Evolutionary conservation across 73 alveolate genomes (phyloP).

Genomic region (Stentor coeruleus): DNA sequence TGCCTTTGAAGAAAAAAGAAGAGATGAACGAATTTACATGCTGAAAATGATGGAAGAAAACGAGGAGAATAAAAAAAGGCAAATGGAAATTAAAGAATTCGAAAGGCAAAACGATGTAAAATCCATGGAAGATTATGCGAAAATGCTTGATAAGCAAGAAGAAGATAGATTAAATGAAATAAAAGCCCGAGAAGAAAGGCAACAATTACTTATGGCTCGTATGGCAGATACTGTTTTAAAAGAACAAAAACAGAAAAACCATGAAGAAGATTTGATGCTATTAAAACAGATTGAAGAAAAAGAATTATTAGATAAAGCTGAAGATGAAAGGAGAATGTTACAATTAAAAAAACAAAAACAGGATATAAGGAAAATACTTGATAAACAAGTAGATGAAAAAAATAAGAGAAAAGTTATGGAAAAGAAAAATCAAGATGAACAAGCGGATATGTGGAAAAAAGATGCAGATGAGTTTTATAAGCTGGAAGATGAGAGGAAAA

Average conservation of each 20-base stretch:
- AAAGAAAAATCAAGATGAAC: background rate
- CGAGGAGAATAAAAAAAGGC: background rate
- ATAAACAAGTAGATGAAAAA: background rate
- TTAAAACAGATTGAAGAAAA: background rate
- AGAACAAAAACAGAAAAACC: background rate
- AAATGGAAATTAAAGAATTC: background rate
- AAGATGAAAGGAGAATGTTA: background rate
- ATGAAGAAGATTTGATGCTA: slow-evolving; percentile 1
- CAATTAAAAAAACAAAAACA: background rate
- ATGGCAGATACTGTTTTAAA: slow-evolving; percentile 3
- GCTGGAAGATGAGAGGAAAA: background rate
- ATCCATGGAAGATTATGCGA: background rate
- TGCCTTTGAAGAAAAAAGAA: background rate
- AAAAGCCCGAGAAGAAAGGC: background rate
- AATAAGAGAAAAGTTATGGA: background rate
- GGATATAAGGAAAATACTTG: background rate
- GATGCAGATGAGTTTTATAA: background rate
- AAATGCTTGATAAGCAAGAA: background rate
- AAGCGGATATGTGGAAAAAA: background rate
- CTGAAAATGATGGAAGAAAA: background rate
- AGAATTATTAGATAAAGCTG: background rate
- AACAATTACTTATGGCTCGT: background rate
- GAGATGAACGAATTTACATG: background rate
- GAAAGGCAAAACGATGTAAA: background rate
- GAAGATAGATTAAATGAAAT: background rate